These are phyloP conservation scores for Corrigiola litoralis DNA, from an alignment of 179 eudicot genomes.

Conservation along the genomic window DNA sequence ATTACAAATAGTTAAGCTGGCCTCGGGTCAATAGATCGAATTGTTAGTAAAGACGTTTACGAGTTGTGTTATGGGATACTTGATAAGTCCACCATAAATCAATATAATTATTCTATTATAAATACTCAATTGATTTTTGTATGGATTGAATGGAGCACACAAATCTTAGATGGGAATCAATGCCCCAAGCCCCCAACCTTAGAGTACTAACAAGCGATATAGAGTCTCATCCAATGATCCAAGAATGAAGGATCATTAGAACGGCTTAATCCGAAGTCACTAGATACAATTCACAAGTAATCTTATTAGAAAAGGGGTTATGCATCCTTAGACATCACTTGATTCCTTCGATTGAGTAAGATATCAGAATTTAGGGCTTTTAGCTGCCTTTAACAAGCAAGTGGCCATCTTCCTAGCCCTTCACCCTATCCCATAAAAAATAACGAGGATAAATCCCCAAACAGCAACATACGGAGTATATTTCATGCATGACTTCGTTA, in stretches of 20 bases:
- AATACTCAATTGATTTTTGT: too few relatives aligned
- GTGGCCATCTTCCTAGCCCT: neutral
- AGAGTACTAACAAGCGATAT: too few relatives aligned
- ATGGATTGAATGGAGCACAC: too few relatives aligned
- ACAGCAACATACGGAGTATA: neutral
- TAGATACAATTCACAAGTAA: constrained; percentile 8
- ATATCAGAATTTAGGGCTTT: constrained; percentile 5
- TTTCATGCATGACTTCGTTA: too few relatives aligned
- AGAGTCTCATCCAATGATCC: neutral
- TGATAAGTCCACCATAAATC: too few relatives aligned
- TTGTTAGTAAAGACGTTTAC: too few relatives aligned
- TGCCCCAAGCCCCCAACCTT: too few relatives aligned
- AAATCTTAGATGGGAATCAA: too few relatives aligned
- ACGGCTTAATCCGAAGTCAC: neutral
- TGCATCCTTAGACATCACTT: constrained; percentile 24
- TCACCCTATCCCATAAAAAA: neutral
- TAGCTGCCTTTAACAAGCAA: constrained; percentile 14
- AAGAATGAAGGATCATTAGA: neutral
- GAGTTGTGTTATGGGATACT: too few relatives aligned
- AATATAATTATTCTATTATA: too few relatives aligned
- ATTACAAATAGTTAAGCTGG: too few relatives aligned
- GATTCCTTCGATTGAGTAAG: constrained; percentile 10
- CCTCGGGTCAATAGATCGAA: too few relatives aligned
- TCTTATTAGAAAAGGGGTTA: constrained; percentile 8
- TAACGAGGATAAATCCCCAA: neutral